Evolutionary conservation across 2,329 filamentous ascomycete species (phyloP).

Genomic region (Fusarium acutatum): DNA sequence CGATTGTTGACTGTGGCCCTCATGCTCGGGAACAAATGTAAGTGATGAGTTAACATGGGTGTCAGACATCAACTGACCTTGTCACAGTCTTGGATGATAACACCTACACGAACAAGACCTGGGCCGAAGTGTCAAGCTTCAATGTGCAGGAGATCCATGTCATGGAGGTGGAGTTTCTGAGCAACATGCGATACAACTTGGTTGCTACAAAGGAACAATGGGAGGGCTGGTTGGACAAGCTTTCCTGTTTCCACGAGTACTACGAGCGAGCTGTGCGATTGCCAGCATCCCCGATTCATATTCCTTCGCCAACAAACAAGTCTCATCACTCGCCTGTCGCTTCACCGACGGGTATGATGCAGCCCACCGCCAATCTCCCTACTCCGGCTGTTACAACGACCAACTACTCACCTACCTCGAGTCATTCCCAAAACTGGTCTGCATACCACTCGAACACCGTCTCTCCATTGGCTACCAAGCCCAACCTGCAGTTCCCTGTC

Average conservation of each 20-base stretch:
- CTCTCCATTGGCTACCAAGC: conserved; percentile 60
- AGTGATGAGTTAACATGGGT: conserved; percentile 44
- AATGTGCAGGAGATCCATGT: conserved; percentile 95
- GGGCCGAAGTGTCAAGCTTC: conserved; percentile 97
- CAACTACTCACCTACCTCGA: conserved; percentile 53
- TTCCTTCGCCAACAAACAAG: conserved; percentile 52
- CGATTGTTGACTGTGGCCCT: conserved; percentile 90
- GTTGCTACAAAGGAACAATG: conserved; percentile 87
- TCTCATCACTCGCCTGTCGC: conserved; percentile 56
- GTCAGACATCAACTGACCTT: conserved; percentile 30
- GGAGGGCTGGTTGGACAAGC: conserved; percentile 84
- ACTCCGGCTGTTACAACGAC: conserved; percentile 45
- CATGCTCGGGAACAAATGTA: conserved; percentile 98
- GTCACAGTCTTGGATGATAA: conserved; percentile 90
- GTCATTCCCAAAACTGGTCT: conserved; percentile 51
- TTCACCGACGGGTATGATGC: conserved; percentile 56
- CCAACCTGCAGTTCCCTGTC: conserved; percentile 50
- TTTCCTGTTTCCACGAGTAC: conserved; percentile 84
- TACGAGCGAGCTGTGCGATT: conserved; percentile 73
- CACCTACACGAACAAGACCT: conserved; percentile 99
- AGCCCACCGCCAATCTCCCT: conserved; percentile 43
- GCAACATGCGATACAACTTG: conserved; percentile 96
- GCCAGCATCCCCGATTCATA: conserved; percentile 52
- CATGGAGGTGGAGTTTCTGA: conserved; percentile 99
- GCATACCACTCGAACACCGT: conserved; percentile 51